Evolutionary conservation across 108 stramenopile species (phyloP), one percentile per base, ranked within the genome.

Genomic region (Discostella pseudostelligera): DNA sequence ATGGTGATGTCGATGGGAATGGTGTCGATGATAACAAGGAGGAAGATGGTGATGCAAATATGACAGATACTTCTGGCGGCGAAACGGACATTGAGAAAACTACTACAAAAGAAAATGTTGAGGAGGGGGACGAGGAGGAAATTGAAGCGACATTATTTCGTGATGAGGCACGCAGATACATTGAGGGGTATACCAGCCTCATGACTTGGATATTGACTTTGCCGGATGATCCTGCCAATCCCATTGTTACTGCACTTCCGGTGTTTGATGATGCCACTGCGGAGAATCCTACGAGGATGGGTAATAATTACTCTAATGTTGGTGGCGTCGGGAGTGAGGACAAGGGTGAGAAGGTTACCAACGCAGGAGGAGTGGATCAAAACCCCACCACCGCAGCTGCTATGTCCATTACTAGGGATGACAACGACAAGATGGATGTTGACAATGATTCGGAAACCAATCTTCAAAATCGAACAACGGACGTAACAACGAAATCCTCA

Each of bases 141-240:
- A 26, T 35, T 19, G 51, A 70, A 37, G 46, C 69, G 16, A 26
- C 45, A 11, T 24, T 40, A 8, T 19, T 65, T 35, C 72, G 66
- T 16, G 74, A 86, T 59, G 93, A 94, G 70, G 93, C 93, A 4
- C 70, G 82, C 45, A 77, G 80, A 5, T 90, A 84, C 45, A 60
- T 92, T 53, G 81, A 89, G 64, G 78, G 84, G 42, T 94, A 90
- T 80, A 81, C 76, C 12, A 68, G 82, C 7, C 69, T 94, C 47
- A 80, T 90, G 56, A 77, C 87, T 20, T 94, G 93, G 93, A 86
- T 92, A 14, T 80, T 94, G 66, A 74, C 65, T 9, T 71, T 94
- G 49, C 89, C 89, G n/a, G 93, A 94, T 65, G 86, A 94, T 65
- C 61, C 83, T 55, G 78, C 70, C 39, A 79, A 83, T 69, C 69